Conservation (phyloP, 352 stramenopile species). For the Phytophthora ramorum region DNA sequence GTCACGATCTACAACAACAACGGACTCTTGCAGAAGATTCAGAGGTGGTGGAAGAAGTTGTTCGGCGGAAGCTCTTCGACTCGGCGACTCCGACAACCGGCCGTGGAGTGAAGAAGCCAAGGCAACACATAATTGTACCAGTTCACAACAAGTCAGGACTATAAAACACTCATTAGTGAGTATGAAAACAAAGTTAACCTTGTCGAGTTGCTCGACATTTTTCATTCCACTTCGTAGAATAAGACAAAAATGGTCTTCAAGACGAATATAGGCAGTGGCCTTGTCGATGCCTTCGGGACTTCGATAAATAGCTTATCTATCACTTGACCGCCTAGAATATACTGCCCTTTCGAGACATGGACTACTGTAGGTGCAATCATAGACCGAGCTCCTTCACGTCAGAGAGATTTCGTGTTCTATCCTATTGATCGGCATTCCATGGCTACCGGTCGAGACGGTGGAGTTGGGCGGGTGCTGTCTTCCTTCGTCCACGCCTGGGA, state of each 20-base stretch:
- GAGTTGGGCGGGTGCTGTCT: background rate
- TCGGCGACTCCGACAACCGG: slow-evolving; percentile 14
- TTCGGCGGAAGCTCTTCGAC: slow-evolving; percentile 10
- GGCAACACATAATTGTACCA: background rate
- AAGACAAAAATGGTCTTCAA: too few relatives aligned
- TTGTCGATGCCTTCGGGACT: too few relatives aligned
- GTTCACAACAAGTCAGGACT: background rate
- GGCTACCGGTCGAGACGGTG: background rate
- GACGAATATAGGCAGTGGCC: background rate
- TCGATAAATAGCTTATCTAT: too few relatives aligned
- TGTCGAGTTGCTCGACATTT: background rate
- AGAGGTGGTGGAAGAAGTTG: slow-evolving; percentile 27
- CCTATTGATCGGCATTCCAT: background rate
- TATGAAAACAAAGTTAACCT: slow-evolving; percentile 1
- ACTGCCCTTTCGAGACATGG: background rate
- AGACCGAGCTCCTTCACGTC: background rate
- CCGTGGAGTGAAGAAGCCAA: background rate
- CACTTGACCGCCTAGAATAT: too few relatives aligned
- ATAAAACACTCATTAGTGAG: background rate
- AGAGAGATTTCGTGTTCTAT: background rate
- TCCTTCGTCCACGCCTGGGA: background rate
- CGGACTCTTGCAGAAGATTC: slow-evolving; percentile 29
- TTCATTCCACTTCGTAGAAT: too few relatives aligned
- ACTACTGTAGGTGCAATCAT: background rate
- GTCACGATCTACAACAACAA: slow-evolving; percentile 36